Conservation (phyloP, 768 basidiomycete species). For the Hydnum rufescens region DNA sequence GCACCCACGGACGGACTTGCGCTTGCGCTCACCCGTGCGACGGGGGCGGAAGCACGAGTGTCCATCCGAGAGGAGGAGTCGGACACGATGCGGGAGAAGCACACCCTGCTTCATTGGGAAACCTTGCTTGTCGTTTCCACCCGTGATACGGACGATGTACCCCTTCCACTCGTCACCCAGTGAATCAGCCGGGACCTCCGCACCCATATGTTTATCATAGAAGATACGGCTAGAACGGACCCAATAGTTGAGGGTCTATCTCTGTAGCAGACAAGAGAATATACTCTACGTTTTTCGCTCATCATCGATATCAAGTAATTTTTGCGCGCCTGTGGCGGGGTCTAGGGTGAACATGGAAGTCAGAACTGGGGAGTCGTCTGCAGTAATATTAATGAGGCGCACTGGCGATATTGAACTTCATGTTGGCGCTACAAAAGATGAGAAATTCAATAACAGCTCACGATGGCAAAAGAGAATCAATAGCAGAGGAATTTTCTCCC, state of each 20-base stretch:
- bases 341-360: constrained; percentile 27
- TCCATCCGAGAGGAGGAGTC: constrained; percentile 82
- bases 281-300: constrained; percentile 27
- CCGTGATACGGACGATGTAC: constrained; percentile 90
- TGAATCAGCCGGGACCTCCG: constrained; percentile 80
- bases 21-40: constrained; percentile 87
- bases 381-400: constrained; percentile 19
- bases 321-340: constrained; percentile 95
- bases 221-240: constrained; percentile 54
- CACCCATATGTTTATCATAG: constrained; percentile 92
- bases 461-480: not conserved
- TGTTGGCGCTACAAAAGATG: constrained; percentile 23
- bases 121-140: constrained; percentile 96
- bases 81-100: constrained; percentile 81
- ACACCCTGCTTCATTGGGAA: constrained; percentile 99
- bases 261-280: not conserved
- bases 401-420: constrained; percentile 99
- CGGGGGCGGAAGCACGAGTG: constrained; percentile 96
- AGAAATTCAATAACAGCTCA: not conserved
- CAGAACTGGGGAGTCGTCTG: constrained; percentile 3
- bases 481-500: not conserved
- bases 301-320: constrained; percentile 85
- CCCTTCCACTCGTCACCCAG: constrained; percentile 95
- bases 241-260: constrained; percentile 4
- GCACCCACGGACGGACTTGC: constrained; percentile 97